Base-by-base conservation (phyloP, 352 stramenopile species). In the Pythium folliculosum region DNA sequence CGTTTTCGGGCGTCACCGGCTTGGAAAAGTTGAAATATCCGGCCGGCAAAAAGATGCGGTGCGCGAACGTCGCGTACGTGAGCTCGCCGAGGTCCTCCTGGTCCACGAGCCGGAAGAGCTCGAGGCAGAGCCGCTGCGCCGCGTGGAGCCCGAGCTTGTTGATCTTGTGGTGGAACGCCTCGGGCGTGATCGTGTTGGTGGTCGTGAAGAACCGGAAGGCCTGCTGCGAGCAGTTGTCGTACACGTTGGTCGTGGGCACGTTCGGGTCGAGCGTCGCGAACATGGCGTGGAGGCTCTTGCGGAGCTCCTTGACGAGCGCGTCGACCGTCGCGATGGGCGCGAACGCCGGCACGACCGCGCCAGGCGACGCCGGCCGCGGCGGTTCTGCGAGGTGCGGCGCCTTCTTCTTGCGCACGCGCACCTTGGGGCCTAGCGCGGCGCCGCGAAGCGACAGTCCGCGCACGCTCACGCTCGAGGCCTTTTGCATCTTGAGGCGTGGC, bases 121-220 rank as follows among this genome's bases (percentile, higher is more conserved):
- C 82, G 13, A 81, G 67, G 48, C 80, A 85, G 1, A 92, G 47
- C 21, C 69, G 48, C 16, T 60, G 75, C 19, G 84, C 73, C 14
- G 70, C 82, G 6, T 77, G 77, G 12, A 91, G 38, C 7, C 86
- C 76, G 12, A 94, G 68, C 27, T 89, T 83, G 22, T 76, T 70
- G 23, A 92, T 73, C 30, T 86, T 87, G 71, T 80, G 70, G 14
- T 89, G 76, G 54, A 94, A 94, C 3, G 72, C 81, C 58, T 92
- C 80, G 5, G 76, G 70, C 0, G 81, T 86, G 67, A 94, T 91
- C 19, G 75, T 78, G 63, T 90, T 91, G 16, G 78, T 90, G 14
- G 81, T 89, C 47, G 86, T 94, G 65, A 92, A 94, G 65, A 81
- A 89, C 13, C 78, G 78, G 48, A 94, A 94, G 4, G 86, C 86